Conservation (phyloP, 2,329 filamentous ascomycete species). For the Sporothrix brasiliensis region DNA sequence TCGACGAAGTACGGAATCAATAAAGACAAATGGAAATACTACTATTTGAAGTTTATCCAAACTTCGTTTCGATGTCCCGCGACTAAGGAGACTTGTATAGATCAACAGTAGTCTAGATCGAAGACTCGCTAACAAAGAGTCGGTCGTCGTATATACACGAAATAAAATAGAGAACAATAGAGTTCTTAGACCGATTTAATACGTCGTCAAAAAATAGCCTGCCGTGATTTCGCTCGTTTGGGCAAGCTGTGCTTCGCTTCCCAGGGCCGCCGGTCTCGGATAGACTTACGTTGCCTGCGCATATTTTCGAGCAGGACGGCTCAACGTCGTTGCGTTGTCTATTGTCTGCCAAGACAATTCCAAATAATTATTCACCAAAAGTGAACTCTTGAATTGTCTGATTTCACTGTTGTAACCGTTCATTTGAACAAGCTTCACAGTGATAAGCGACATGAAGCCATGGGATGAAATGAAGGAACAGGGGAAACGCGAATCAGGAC, state of each 20-base stretch:
- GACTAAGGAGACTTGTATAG: not conserved
- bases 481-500: not conserved
- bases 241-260: not conserved
- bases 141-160: not conserved
- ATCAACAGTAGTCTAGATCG: not conserved
- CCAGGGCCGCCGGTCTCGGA: conserved; percentile 9
- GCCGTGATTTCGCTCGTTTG: not conserved
- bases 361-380: not conserved
- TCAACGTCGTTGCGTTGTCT: too few relatives aligned
- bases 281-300: conserved; percentile 2
- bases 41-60: conserved; percentile 2
- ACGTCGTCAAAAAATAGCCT: too few relatives aligned
- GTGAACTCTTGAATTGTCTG: not conserved
- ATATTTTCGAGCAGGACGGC: not conserved
- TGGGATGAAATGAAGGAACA: not conserved
- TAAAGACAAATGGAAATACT: not conserved
- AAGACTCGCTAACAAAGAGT: not conserved
- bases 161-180: not conserved
- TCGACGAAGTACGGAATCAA: not conserved
- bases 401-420: too few relatives aligned
- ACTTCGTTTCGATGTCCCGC: not conserved
- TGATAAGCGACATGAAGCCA: not conserved
- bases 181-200: not conserved
- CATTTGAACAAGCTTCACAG: not conserved
- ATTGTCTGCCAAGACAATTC: not conserved